Evolutionary conservation across 345 rosid genomes (phyloP).

Genomic region (Isatis tinctoria): DNA sequence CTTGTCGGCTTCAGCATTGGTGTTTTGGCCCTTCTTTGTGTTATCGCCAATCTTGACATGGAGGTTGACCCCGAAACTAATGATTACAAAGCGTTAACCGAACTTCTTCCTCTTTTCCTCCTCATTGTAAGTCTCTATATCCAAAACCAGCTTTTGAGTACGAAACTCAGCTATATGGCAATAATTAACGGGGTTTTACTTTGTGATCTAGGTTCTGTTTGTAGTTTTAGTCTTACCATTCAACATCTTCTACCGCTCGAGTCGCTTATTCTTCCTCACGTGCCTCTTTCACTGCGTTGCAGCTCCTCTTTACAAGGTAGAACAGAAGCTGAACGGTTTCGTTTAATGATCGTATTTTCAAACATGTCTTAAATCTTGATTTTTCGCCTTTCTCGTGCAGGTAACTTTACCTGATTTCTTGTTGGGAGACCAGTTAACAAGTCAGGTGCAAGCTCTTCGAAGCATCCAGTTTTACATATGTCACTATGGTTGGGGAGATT

Average conservation of each 20-base stretch:
- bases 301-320: constrained; percentile 33
- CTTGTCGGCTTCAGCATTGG: constrained; percentile 42
- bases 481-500: constrained; percentile 71
- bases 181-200: not conserved
- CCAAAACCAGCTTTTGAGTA: not conserved
- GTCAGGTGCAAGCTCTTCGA: constrained; percentile 75
- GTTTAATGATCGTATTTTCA: not conserved
- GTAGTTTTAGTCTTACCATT: constrained; percentile 28
- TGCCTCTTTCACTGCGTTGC: constrained; percentile 33
- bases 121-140: constrained; percentile 32
- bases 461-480: constrained; percentile 70
- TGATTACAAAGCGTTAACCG: constrained; percentile 41
- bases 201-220: constrained; percentile 23
- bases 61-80: constrained; percentile 47
- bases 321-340: not conserved
- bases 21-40: constrained; percentile 37
- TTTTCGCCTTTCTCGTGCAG: constrained; percentile 30
- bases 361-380: not conserved
- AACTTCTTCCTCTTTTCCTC: constrained; percentile 46
- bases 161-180: not conserved
- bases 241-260: constrained; percentile 34
- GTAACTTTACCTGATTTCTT: constrained; percentile 64
- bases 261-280: constrained; percentile 36
- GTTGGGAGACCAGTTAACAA: constrained; percentile 63
- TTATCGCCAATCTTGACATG: constrained; percentile 48